Evolutionary conservation across 2,329 filamentous ascomycete genomes (phyloP).

Genomic region (Herpomyces periplanetae): DNA sequence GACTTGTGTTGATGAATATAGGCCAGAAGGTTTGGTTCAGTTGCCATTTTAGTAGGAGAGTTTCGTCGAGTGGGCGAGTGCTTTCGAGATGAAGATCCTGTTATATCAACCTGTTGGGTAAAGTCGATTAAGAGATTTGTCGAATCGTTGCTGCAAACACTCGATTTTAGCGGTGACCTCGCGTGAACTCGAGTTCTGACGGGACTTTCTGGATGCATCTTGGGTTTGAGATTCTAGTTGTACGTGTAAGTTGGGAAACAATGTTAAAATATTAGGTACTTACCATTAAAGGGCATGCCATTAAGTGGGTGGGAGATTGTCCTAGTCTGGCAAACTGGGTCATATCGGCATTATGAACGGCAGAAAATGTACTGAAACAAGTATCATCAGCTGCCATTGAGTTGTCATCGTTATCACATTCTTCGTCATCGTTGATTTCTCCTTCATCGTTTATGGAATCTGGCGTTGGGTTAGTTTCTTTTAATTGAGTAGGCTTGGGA

Average conservation of each 20-base stretch:
- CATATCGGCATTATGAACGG: slow-evolving; percentile 32
- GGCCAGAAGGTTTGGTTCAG: slow-evolving; percentile 11
- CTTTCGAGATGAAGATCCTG: slow-evolving; percentile 9
- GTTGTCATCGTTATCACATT: too few species aligned
- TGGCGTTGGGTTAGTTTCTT: too few species aligned
- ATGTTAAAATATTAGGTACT: too few species aligned
- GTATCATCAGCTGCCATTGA: too few species aligned
- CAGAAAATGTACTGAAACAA: slow-evolving; percentile 56
- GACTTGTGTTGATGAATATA: slow-evolving; percentile 9
- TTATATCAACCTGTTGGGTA: slow-evolving; percentile 28
- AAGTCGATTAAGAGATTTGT: slow-evolving; percentile 51
- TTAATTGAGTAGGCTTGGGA: too few species aligned
- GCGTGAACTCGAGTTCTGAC: slow-evolving; percentile 1
- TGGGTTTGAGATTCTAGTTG: slow-evolving; percentile 11
- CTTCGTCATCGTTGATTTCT: too few species aligned
- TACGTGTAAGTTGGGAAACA: slow-evolving; percentile 6
- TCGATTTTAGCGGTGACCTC: slow-evolving; percentile 7
- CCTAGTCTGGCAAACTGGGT: slow-evolving; percentile 38
- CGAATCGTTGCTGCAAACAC: slow-evolving; percentile 14
- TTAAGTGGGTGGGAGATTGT: slow-evolving; percentile 17
- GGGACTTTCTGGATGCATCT: slow-evolving; percentile 1
- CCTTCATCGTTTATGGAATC: too few species aligned
- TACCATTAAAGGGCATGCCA: slow-evolving; percentile 8
- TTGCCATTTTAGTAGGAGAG: slow-evolving; percentile 13
- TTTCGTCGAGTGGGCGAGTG: slow-evolving; percentile 8